Base-by-base conservation (phyloP, 148 eudicot species). In the Amaranthus cruentus region DNA sequence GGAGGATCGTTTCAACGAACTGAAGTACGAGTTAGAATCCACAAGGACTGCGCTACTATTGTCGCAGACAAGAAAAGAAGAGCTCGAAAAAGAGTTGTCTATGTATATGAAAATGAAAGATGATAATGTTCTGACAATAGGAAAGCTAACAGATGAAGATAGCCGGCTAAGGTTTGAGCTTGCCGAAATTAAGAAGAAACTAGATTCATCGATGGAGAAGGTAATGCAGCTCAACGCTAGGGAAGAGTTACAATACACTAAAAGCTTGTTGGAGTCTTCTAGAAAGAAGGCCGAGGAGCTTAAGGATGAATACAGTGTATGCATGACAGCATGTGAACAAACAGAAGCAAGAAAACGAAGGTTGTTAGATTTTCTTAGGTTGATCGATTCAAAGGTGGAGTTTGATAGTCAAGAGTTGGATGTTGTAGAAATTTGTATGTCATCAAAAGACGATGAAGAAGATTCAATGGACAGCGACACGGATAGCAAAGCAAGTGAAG, bases 31-130 rank as follows among this genome's bases (percentile, higher is more conserved):
- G 57, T 50, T 74, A 47, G 0, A 15, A 28, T 68, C 57, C 13
- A 68, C 71, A 18, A 52, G 54, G 4, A 14, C 54, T 59, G 58
- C 51, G 47, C 47, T 68, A 52, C 15, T 21, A 38, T 51, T 47
- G 15, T 68, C 71, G 58, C 51, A 18, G 13, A 51, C 9, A 12
- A 68, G 13, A 0, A 42, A 3, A 56, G 44, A 46, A 2, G 54
- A 71, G 50, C 12, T 71, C 38, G 14, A 71, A 48, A 44, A 55
- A 54, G 21, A 55, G 42, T 0, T 70, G 14, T 50, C 65, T 4
- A 64, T 47, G 48, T 65, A 61, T n/a, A 77, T 15, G 76, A 58
- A n/a, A 43, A 72, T 71, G 21, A 66, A 65, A 15, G 52, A 21
- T 57, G 67, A 72, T 38, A 66, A 48, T 13, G 52, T 21, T 42